Conservation (phyloP, 306 rosid species). For the Spatholobus suberectus region DNA sequence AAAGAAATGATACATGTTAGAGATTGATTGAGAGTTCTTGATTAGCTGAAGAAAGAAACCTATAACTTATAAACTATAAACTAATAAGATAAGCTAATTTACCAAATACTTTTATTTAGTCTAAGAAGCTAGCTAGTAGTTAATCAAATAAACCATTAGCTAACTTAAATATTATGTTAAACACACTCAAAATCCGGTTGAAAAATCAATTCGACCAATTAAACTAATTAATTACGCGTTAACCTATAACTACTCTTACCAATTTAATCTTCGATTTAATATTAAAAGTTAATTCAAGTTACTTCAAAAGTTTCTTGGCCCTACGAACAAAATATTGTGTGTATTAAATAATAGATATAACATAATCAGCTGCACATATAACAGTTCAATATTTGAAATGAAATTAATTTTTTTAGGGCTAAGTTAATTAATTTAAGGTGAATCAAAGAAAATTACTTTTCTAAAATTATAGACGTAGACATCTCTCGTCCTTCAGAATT, state of each 20-base stretch:
- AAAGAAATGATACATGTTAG: too few species aligned
- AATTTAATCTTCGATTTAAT: neutral
- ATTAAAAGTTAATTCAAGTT: neutral
- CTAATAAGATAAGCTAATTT: too few species aligned
- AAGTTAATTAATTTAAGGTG: too few species aligned
- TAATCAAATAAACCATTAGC: too few species aligned
- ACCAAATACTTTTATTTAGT: neutral
- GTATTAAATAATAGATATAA: neutral
- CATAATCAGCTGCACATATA: neutral
- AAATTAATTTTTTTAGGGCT: too few species aligned
- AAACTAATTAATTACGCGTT: neutral
- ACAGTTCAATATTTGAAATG: neutral
- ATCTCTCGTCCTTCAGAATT: neutral
- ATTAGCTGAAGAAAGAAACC: too few species aligned
- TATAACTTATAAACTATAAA: too few species aligned
- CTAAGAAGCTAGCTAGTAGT: too few species aligned
- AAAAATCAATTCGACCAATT: neutral
- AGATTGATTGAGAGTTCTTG: too few species aligned
- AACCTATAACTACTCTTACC: neutral
- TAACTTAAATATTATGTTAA: neutral
- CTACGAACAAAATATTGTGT: neutral
- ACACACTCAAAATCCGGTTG: neutral
- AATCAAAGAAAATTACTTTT: too few species aligned
- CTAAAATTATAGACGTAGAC: too few species aligned
- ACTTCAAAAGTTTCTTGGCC: neutral